Percentiles rank a stretch among this genome's conserved stretches.
These are phyloP conservation scores for Terana coerulea DNA, from an alignment of 768 basidiomycete species.

Conservation along the genomic window DNA sequence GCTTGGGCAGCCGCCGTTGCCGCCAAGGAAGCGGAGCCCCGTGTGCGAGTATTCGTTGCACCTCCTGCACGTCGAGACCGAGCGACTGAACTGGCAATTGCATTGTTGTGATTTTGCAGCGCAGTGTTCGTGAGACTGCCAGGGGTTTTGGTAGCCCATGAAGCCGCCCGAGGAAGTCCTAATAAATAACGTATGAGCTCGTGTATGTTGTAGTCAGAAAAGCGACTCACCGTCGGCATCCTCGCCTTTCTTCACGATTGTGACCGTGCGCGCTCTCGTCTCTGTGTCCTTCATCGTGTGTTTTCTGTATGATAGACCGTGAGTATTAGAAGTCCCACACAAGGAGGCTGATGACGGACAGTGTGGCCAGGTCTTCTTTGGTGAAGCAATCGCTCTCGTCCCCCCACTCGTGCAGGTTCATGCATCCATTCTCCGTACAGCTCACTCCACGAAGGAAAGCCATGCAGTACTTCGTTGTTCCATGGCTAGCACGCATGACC, in stretches of 20 bases:
- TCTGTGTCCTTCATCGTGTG: conserved; percentile 92
- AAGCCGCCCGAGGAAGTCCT: conserved; percentile 58
- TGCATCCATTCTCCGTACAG: conserved; percentile 87
- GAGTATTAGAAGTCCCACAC: conserved; percentile 3
- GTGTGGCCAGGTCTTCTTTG: conserved; percentile 90
- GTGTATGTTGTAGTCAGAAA: not conserved
- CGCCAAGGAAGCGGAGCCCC: conserved; percentile 37
- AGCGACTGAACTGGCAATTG: conserved; percentile 8
- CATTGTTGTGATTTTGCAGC: conserved; percentile 26
- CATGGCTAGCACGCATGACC: conserved; percentile 89
- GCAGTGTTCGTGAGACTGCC: conserved; percentile 21
- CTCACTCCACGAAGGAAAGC: conserved; percentile 80
- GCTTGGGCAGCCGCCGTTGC: conserved; percentile 23
- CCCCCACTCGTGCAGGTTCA: conserved; percentile 97
- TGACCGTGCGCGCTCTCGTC: conserved; percentile 48
- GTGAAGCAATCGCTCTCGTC: conserved; percentile 98
- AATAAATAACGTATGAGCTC: conserved; percentile 14
- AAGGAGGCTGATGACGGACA: conserved; percentile 47
- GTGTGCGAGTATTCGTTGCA: conserved; percentile 38
- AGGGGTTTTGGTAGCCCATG: conserved; percentile 37
- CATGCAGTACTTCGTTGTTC: conserved; percentile 98
- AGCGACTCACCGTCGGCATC: conserved; percentile 43
- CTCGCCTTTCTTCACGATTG: conserved; percentile 54
- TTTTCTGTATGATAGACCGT: conserved; percentile 49
- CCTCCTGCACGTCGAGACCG: no score